Evolutionary conservation across 139 green algal species (phyloP).

Genomic region (Edaphochlamys debaryana): DNA sequence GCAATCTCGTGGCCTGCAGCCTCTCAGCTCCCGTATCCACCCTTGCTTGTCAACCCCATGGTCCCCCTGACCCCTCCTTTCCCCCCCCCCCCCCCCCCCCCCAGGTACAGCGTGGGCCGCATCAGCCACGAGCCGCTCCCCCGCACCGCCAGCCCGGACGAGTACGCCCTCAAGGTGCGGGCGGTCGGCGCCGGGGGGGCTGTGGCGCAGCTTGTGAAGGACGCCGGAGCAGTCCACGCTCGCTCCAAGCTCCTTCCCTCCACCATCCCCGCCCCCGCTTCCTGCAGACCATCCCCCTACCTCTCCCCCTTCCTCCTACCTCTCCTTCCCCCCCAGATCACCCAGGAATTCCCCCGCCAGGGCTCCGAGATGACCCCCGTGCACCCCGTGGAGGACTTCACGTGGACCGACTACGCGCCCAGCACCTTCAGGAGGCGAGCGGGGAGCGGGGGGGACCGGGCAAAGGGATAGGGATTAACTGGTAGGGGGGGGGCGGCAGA

Average conservation of each 20-base stretch:
- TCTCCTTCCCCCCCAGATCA: slow-evolving; percentile 62
- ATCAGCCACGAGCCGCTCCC: slow-evolving; percentile 44
- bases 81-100: not conserved
- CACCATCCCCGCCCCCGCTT: not conserved
- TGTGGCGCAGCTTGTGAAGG: not conserved
- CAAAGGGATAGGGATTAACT: too few species aligned
- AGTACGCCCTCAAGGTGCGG: slow-evolving; percentile 39
- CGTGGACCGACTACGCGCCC: slow-evolving; percentile 96
- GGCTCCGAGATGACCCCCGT: slow-evolving; percentile 74
- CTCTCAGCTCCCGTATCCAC: too few species aligned
- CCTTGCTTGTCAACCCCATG: too few species aligned
- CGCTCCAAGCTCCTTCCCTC: too few species aligned
- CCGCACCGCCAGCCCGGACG: slow-evolving; percentile 9
- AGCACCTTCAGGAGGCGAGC: slow-evolving; percentile 72
- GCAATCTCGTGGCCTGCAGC: too few species aligned
- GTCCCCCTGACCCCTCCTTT: not conserved
- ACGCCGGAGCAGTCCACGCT: too few species aligned
- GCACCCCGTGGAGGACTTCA: slow-evolving; percentile 80
- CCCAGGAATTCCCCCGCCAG: slow-evolving; percentile 76
- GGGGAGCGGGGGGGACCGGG: not conserved
- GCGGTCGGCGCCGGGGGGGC: not conserved
- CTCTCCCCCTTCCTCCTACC: slow-evolving; percentile 4
- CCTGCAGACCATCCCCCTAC: not conserved
- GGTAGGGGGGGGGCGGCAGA: not conserved
- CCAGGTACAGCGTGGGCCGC: slow-evolving; percentile 69